Base-by-base conservation (phyloP, 768 basidiomycete species). In the Ramaria sp. region DNA sequence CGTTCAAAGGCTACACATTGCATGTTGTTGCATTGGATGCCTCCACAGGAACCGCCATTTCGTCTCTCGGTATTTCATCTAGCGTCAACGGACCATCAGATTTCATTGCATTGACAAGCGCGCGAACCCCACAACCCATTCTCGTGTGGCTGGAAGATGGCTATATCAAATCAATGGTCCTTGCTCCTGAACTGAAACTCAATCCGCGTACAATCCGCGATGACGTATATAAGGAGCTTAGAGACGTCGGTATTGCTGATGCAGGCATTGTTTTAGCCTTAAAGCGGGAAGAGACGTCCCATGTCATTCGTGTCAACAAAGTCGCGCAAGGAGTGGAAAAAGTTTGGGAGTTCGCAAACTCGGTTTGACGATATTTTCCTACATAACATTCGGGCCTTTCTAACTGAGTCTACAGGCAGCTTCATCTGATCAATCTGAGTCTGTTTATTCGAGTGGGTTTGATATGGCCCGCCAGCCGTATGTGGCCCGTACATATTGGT, bases 401-500 rank as follows among this genome's bases (percentile, higher is more conserved):
- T 57, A 60, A 57, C 51, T 19, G 48, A 60, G n/a, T 42, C 39
- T 49, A 19, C 47, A 82, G 81, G 71, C 68, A 7, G 63, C 69
- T 13, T 74, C 79, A 2, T 62, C 70, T 0, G 69, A 71, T 7
- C 68, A 75, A 13, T 66, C 80, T 0, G 70, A 72, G 17, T 78
- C 83, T 0, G 65, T 79, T 1, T 92, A 80, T 63, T 68, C 79
- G 5, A 86, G 86, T 27, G 79, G 75, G 5, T 45, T 79, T 3
- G 76, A 80, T 61, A 70, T 69, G 20, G 66, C 74, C 12, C 82
- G 80, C 2, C 66, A 70, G 3, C 72, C 80, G 0, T 80, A 81
- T 60, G 68, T 91, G 45, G 76, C 76, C 10, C 78, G 86, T 17
- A 69, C 87, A 0, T 83, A 77, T 63, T 91, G 86, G 87, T 83